phyloP scores from a whole-genome alignment of 495 filamentous ascomycete genomes.

The Penicillium mononematosum region DNA sequence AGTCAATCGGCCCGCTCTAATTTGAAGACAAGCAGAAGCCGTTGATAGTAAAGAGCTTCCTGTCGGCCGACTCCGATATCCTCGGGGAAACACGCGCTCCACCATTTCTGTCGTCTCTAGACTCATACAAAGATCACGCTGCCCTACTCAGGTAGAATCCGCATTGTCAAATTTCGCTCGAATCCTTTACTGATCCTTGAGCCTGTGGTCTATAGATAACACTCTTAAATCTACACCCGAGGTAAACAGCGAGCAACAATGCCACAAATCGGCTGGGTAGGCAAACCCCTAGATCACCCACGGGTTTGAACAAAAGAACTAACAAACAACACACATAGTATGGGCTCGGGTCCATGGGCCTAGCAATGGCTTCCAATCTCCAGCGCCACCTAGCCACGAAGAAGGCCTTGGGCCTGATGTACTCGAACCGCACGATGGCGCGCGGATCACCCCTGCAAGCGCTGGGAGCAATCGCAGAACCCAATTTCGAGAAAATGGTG shows the following conservation, averaged over 20 bases:
- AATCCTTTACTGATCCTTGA: background rate
- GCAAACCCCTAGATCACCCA: background rate
- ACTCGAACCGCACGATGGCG: slow-evolving; percentile 47
- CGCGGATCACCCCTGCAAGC: slow-evolving; percentile 38
- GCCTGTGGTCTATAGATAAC: background rate
- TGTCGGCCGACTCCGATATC: slow-evolving; percentile 35
- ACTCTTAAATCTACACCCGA: background rate
- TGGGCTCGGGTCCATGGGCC: slow-evolving; percentile 50
- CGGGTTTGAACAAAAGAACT: background rate
- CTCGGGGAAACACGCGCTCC: slow-evolving; percentile 28
- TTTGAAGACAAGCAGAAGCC: background rate
- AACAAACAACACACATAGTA: slow-evolving; percentile 31
- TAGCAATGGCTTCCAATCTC: slow-evolving; percentile 50
- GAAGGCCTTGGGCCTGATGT: slow-evolving; percentile 37
- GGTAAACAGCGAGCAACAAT: slow-evolving; percentile 19
- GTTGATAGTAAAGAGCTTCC: slow-evolving; percentile 7
- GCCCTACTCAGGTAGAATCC: background rate
- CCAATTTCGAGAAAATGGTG: slow-evolving; percentile 38
- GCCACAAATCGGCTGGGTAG: slow-evolving; percentile 45
- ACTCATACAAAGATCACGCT: background rate
- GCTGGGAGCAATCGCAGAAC: slow-evolving; percentile 37
- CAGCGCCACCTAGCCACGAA: slow-evolving; percentile 44
- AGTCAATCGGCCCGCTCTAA: slow-evolving; percentile 1
- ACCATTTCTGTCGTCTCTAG: slow-evolving; percentile 7
- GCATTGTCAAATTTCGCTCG: background rate